Base-by-base conservation (phyloP, 768 basidiomycete species). In the Mycena metata region DNA sequence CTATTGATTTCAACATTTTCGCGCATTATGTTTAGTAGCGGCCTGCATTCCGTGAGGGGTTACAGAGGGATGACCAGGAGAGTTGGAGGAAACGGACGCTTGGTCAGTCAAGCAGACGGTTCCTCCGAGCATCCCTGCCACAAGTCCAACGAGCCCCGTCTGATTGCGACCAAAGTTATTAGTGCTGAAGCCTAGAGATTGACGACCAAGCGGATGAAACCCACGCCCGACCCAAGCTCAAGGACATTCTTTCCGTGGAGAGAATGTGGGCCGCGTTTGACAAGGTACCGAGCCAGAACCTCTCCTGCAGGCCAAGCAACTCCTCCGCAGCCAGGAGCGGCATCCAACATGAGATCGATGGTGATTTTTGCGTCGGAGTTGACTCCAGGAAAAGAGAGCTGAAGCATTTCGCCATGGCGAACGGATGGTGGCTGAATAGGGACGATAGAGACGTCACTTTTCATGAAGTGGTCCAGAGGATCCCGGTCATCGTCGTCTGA, bases 241-340 rank as follows among this genome's bases (percentile, higher is more conserved):
- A 98, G 76, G 15, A 96, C 80, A 35, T 76, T 86, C 77, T 85
- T 89, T 52, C 85, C 85, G 30, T 79, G 67, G 33, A 96, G 80
- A 54, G 84, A 86, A 4, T 72, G 71, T 2, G 80, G 74, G 0
- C 88, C 88, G 51, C 86, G 84, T 50, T 87, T 84, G 19, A 89
- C 82, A 39, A 98, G 82, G 78, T 96, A 96, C 49, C 82, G 86
- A 12, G 94, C 88, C 8, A 98, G 83, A 35, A 96, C 90, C 87
- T 95, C 89, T 72, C 95, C 96, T 10, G 96, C 94, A 5, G 94
- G 94, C 96, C 96, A 97, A 3, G 93, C 90, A 43, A 96, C 87
- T 6, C 96, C 96, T 16, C 96, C 96, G 77, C 96, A 98, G 1
- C 96, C 96, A 19, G 94, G 93, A 47, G 90, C 83, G 10, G 95